Conservation (phyloP, 495 filamentous ascomycete species). For the Hyaloscypha bicolor region DNA sequence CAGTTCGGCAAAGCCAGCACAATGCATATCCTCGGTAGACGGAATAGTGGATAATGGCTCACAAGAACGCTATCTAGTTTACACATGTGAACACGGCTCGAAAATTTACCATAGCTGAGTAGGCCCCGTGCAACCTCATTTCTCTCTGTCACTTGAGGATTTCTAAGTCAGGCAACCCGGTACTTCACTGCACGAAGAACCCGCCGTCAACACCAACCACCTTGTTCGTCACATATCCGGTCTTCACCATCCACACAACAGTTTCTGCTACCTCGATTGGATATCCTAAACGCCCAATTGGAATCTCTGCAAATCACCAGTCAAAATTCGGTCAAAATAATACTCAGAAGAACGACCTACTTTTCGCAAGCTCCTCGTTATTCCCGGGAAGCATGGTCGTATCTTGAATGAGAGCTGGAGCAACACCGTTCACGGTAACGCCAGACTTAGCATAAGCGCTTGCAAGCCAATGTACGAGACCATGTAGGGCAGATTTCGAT, state of each 20-base stretch:
- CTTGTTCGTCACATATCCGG: slow-evolving; percentile 71
- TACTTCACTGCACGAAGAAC: slow-evolving; percentile 33
- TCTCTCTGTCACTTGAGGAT: no score
- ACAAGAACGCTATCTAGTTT: no score
- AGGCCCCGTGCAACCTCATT: no score
- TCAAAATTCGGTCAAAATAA: neutral
- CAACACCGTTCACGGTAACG: slow-evolving; percentile 76
- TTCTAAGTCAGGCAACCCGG: neutral
- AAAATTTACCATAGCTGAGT: no score
- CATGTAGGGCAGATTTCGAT: slow-evolving; percentile 67
- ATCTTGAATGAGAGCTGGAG: slow-evolving; percentile 73
- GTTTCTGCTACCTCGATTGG: slow-evolving; percentile 70
- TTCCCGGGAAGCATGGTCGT: slow-evolving; percentile 65
- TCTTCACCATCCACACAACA: slow-evolving; percentile 66
- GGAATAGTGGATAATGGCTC: no score
- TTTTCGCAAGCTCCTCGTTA: slow-evolving; percentile 38
- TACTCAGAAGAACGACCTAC: slow-evolving; percentile 2
- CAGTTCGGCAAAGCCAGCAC: no score
- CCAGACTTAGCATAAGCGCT: slow-evolving; percentile 39
- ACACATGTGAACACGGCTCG: no score
- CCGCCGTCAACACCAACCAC: slow-evolving; percentile 61
- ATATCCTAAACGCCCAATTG: slow-evolving; percentile 62
- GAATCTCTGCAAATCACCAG: slow-evolving; percentile 44
- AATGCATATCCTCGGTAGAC: no score
- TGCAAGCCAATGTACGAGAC: slow-evolving; percentile 48